Evolutionary conservation across 2,329 filamentous ascomycete species (phyloP).

Genomic region (Ascochyta rabiei): DNA sequence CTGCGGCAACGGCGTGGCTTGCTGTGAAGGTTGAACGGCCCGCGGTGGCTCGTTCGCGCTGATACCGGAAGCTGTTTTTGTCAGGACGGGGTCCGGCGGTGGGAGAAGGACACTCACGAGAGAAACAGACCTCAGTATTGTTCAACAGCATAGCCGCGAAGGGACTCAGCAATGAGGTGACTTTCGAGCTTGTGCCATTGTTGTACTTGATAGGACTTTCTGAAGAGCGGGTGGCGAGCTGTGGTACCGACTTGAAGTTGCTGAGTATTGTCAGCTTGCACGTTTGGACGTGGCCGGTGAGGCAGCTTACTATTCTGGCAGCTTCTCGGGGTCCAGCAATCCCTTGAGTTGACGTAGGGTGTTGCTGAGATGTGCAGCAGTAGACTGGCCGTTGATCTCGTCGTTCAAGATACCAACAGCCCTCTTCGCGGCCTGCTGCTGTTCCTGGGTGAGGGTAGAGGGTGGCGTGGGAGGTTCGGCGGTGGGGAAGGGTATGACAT

Average conservation of each 20-base stretch:
- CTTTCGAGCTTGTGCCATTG: constrained; percentile 29
- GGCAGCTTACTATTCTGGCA: constrained; percentile 68
- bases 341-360: constrained; percentile 76
- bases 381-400: constrained; percentile 66
- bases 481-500: constrained; percentile 54
- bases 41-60: constrained; percentile 18
- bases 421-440: constrained; percentile 58
- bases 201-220: constrained; percentile 28
- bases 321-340: constrained; percentile 72
- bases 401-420: constrained; percentile 72
- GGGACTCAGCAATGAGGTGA: constrained; percentile 50
- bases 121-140: constrained; percentile 46
- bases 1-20: constrained; percentile 20
- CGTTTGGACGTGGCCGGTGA: background rate
- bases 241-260: constrained; percentile 40
- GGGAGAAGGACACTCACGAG: constrained; percentile 29
- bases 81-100: constrained; percentile 16
- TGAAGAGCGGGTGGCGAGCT: constrained; percentile 41
- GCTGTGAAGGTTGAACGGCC: constrained; percentile 16
- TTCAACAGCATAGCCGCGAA: constrained; percentile 63
- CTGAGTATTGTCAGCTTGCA: constrained; percentile 27
- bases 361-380: constrained; percentile 71
- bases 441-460: constrained; percentile 46
- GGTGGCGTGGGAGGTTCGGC: constrained; percentile 49
- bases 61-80: constrained; percentile 23